Evolutionary conservation across 176 grass and related monocot species (phyloP).

Genomic region (Puya raimondii): DNA sequence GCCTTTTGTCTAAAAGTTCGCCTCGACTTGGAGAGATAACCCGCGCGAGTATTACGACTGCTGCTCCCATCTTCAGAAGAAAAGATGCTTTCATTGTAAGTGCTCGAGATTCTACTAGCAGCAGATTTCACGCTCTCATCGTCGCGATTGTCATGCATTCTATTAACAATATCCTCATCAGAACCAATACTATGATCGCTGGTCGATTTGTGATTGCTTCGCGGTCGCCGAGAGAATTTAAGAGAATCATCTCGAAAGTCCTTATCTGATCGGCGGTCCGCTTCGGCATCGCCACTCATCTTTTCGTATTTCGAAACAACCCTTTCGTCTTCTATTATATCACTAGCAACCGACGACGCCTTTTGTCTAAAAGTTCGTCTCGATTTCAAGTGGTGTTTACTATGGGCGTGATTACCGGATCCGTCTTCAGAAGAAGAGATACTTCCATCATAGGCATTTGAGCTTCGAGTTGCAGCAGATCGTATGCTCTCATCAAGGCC

Average conservation of each 20-base stretch:
- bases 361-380: slow-evolving; percentile 33
- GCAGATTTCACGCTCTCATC: too few relatives aligned
- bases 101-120: slow-evolving; percentile 20
- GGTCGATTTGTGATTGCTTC: too few relatives aligned
- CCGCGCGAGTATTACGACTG: neutral
- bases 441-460: slow-evolving; percentile 12
- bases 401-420: neutral
- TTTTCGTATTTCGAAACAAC: slow-evolving; percentile 10
- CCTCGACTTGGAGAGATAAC: slow-evolving; percentile 29
- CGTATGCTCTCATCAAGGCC: slow-evolving; percentile 6
- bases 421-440: slow-evolving; percentile 19
- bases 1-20: slow-evolving; percentile 28
- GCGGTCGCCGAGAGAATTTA: too few relatives aligned
- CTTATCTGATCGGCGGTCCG: too few relatives aligned
- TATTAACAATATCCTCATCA: slow-evolving; percentile 22
- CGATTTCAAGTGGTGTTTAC: slow-evolving; percentile 23
- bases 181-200: slow-evolving; percentile 12
- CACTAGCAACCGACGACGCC: slow-evolving; percentile 1
- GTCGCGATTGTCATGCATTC: neutral
- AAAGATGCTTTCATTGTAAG: slow-evolving; percentile 42
- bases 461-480: neutral
- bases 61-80: slow-evolving; percentile 18
- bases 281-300: neutral
- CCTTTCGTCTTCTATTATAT: slow-evolving; percentile 26
- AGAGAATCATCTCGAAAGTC: too few relatives aligned